Evolutionary conservation across 2,329 filamentous ascomycete species (phyloP).

Genomic region (Mycosphaerella sp.): DNA sequence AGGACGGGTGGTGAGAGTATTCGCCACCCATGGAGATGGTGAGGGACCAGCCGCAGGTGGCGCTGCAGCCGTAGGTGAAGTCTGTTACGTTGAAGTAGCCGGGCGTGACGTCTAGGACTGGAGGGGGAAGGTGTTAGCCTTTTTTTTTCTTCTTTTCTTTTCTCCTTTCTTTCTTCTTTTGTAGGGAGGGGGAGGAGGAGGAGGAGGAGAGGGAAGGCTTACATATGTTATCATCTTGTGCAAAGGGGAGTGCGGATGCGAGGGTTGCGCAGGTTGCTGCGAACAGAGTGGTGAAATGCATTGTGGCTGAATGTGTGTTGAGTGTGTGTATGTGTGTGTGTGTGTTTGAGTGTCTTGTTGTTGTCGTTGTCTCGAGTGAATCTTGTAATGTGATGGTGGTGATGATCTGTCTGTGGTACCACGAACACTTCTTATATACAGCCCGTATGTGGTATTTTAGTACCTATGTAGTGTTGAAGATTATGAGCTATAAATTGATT

Average conservation of each 20-base stretch:
- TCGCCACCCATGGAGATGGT: conserved; percentile 17
- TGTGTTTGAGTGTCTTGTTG: not conserved
- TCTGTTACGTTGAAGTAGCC: conserved; percentile 20
- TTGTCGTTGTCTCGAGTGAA: too few species aligned
- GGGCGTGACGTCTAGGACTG: not conserved
- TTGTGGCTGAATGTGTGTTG: conserved; percentile 11
- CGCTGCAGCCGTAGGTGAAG: conserved; percentile 25
- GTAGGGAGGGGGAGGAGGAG: too few species aligned
- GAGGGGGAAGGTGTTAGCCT: not conserved
- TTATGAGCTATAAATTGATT: not conserved
- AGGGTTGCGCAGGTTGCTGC: conserved; percentile 18
- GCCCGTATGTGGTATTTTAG: too few species aligned
- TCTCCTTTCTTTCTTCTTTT: too few species aligned
- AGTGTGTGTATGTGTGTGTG: not conserved
- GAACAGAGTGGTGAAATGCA: conserved; percentile 20
- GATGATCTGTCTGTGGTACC: too few species aligned
- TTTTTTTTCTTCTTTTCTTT: too few species aligned
- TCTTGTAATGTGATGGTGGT: too few species aligned
- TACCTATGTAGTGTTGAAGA: not conserved
- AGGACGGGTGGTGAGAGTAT: conserved; percentile 14
- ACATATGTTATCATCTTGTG: not conserved
- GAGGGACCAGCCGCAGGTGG: conserved; percentile 22
- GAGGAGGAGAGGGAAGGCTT: too few species aligned
- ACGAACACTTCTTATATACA: too few species aligned
- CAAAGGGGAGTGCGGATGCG: conserved; percentile 12